A percentile compares a stretch with the other conserved stretches of the same genome.
phyloP scores from a whole-genome alignment of 345 rosid species.

The Tarenaya hassleriana region DNA sequence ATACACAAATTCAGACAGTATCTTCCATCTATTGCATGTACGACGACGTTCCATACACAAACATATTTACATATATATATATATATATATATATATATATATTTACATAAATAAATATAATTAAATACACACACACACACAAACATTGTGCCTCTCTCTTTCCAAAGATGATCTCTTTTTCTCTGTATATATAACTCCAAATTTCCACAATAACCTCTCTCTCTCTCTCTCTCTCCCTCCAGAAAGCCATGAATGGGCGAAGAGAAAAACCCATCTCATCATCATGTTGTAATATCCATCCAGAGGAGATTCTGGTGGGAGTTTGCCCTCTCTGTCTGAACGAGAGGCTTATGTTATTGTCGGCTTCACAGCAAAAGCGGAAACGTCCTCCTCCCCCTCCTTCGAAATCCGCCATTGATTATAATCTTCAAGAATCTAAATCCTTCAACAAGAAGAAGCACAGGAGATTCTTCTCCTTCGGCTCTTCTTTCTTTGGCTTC shows the following conservation, averaged over 20 bases:
- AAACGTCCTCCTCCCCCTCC: constrained; percentile 7
- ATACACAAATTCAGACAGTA: too few relatives aligned
- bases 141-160: too few relatives aligned
- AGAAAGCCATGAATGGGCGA: constrained; percentile 38
- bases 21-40: too few relatives aligned
- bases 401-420: constrained; percentile 11
- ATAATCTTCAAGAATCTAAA: constrained; percentile 1
- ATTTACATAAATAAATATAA: too few relatives aligned
- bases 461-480: constrained; percentile 8
- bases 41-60: too few relatives aligned
- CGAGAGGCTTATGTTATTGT: constrained; percentile 50
- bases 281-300: constrained; percentile 70
- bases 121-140: too few relatives aligned
- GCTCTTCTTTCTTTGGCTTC: constrained; percentile 9
- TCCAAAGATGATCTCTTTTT: too few relatives aligned
- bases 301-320: constrained; percentile 48
- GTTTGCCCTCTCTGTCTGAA: constrained; percentile 70
- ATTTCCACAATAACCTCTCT: constrained; percentile 2
- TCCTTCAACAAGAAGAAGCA: constrained; percentile 3
- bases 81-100: too few relatives aligned
- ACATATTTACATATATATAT: too few relatives aligned
- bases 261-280: constrained; percentile 33
- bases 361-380: constrained; percentile 7
- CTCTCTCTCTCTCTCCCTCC: not conserved
- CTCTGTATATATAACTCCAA: not conserved